A percentile compares a stretch with the other conserved stretches of the same genome.
These are phyloP conservation scores for Cordyceps pruinosa DNA, from an alignment of 2,329 filamentous ascomycete species.

Conservation along the genomic window DNA sequence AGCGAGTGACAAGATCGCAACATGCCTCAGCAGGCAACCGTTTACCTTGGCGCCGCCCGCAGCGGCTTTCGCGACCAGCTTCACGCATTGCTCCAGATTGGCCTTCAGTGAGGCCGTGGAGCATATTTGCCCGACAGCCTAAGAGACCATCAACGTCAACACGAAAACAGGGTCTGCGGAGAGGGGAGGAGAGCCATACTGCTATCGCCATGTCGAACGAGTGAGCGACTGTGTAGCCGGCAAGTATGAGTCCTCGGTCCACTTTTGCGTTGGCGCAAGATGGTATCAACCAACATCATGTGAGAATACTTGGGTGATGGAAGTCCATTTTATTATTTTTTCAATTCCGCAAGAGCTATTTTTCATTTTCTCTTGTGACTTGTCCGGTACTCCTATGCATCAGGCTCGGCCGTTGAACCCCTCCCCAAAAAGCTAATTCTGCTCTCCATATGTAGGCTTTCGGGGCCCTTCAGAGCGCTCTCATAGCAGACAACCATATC, in stretches of 20 bases:
- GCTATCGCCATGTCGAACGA: conserved; percentile 22
- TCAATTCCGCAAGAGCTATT: conserved; percentile 4
- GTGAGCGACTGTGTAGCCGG: neutral
- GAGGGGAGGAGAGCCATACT: conserved; percentile 16
- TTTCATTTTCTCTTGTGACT: conserved; percentile 3
- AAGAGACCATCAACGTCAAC: neutral
- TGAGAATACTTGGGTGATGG: neutral
- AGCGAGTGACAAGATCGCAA: conserved; percentile 10
- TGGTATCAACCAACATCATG: neutral
- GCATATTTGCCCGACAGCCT: conserved; percentile 88
- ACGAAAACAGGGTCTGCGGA: neutral
- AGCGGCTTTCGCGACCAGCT: conserved; percentile 65
- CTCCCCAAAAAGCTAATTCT: neutral
- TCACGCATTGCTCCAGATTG: conserved; percentile 74
- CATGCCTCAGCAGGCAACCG: neutral
- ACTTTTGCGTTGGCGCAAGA: conserved; percentile 1
- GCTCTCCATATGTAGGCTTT: neutral
- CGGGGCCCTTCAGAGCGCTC: neutral
- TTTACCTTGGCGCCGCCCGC: conserved; percentile 69
- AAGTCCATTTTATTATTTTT: conserved; percentile 2
- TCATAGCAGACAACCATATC: conserved; percentile 1
- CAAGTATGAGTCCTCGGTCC: neutral
- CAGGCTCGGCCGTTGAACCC: neutral
- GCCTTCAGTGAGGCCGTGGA: conserved; percentile 70
- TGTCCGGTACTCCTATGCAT: conserved; percentile 5